phyloP scores from a whole-genome alignment of 2,329 filamentous ascomycete genomes.

The Thielaviopsis populi region DNA sequence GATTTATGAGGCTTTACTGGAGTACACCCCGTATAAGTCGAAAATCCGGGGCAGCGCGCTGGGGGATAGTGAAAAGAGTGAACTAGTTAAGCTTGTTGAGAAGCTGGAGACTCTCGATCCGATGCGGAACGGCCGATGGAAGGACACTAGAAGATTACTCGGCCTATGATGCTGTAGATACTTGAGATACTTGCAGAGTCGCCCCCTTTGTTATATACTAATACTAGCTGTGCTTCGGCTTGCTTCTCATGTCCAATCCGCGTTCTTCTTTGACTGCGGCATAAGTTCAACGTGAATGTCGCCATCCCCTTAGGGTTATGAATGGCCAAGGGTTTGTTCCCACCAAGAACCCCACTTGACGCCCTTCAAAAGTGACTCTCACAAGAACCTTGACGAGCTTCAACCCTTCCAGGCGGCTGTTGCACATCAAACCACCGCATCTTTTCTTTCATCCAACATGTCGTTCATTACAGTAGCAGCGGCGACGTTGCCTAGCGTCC shows the following conservation, averaged over 20 bases:
- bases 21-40: constrained; percentile 50
- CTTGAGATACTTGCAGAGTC: background rate
- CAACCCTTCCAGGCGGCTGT: background rate
- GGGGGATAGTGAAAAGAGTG: constrained; percentile 27
- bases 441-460: constrained; percentile 18
- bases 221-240: too few species aligned
- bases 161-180: constrained; percentile 14
- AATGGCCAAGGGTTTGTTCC: background rate
- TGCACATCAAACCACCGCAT: constrained; percentile 20
- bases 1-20: constrained; percentile 75
- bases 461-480: constrained; percentile 25
- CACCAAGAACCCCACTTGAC: background rate
- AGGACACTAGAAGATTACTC: constrained; percentile 43
- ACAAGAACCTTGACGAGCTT: background rate
- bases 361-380: background rate
- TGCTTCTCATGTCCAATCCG: too few species aligned
- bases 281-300: background rate
- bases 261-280: too few species aligned
- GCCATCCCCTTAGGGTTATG: background rate
- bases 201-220: background rate
- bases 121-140: constrained; percentile 59
- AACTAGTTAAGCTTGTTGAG: constrained; percentile 43
- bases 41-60: constrained; percentile 34
- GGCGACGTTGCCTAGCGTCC: constrained; percentile 25
- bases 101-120: constrained; percentile 57